These are phyloP conservation scores for Laetiporus sulphureus DNA, from an alignment of 1,284 basidiomycete species.

Conservation along the genomic window DNA sequence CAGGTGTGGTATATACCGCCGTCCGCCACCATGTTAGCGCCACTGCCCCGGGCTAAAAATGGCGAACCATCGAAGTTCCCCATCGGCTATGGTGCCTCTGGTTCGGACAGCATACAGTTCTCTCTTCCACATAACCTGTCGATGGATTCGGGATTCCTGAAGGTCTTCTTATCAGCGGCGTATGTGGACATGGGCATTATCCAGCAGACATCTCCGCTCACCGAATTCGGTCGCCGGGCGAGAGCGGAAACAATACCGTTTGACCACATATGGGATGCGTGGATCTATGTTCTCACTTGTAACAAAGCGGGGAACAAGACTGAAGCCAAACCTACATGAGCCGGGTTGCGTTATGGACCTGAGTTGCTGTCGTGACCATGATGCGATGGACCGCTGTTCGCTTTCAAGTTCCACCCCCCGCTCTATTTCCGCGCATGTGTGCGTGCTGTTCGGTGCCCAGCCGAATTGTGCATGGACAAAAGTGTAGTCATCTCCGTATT, in stretches of 20 bases:
- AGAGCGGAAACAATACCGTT: background rate
- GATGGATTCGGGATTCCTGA: slow-evolving; percentile 9
- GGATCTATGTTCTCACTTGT: background rate
- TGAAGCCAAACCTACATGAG: no score
- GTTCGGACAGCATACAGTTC: slow-evolving; percentile 5
- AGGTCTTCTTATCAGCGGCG: slow-evolving; percentile 7
- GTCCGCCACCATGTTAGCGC: slow-evolving; percentile 2
- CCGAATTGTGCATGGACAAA: no score
- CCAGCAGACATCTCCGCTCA: background rate
- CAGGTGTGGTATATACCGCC: slow-evolving; percentile 7
- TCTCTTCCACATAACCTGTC: slow-evolving; percentile 1
- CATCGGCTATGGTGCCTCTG: slow-evolving; percentile 5
- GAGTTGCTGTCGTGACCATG: no score
- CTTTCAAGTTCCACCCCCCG: no score
- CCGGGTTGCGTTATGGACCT: no score
- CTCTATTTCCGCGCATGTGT: no score
- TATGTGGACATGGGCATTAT: slow-evolving; percentile 3
- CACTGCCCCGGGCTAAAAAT: background rate
- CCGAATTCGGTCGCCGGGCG: background rate
- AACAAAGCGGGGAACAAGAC: no score
- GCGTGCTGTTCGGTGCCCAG: no score
- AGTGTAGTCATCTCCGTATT: no score
- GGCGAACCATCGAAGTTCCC: background rate
- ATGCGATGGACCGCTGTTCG: no score
- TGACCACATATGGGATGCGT: background rate